A percentile compares a stretch with the other conserved stretches of the same genome.
These are phyloP conservation scores for Ocimum tenuiflorum DNA, from an alignment of 257 asterid genomes.

Conservation along the genomic window DNA sequence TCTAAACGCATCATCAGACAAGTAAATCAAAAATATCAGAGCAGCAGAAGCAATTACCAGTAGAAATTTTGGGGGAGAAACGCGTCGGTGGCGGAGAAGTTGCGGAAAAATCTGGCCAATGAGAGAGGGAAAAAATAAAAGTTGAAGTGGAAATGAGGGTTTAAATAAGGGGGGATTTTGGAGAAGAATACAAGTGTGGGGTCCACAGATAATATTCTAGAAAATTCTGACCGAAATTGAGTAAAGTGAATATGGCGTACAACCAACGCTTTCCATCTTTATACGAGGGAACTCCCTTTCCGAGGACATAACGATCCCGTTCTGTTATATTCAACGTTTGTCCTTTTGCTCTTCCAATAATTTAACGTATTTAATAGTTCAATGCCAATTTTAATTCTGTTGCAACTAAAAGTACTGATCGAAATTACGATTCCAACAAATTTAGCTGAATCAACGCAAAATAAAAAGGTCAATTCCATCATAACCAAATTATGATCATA, in stretches of 20 bases:
- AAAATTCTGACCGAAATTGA: conserved; percentile 9
- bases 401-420: too few relatives aligned
- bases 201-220: conserved; percentile 20
- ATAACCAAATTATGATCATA: too few relatives aligned
- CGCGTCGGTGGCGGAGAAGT: conserved; percentile 7
- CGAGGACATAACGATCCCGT: too few relatives aligned
- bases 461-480: too few relatives aligned
- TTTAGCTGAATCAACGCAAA: too few relatives aligned
- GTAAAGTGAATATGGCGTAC: conserved; percentile 19
- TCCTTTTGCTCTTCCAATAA: too few relatives aligned
- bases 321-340: too few relatives aligned
- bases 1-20: background rate
- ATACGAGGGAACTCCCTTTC: too few relatives aligned
- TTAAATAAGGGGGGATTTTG: background rate
- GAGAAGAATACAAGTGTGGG: conserved; percentile 15
- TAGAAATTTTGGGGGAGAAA: background rate
- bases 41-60: conserved; percentile 12
- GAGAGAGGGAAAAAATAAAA: background rate
- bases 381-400: too few relatives aligned
- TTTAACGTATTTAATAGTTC: too few relatives aligned
- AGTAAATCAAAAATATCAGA: background rate
- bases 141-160: background rate
- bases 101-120: conserved; percentile 12
- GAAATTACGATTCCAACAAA: too few relatives aligned
- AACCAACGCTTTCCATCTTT: conserved; percentile 26